Base-by-base conservation (phyloP, 2,329 filamentous ascomycete species). In the Sporothrix globosa region DNA sequence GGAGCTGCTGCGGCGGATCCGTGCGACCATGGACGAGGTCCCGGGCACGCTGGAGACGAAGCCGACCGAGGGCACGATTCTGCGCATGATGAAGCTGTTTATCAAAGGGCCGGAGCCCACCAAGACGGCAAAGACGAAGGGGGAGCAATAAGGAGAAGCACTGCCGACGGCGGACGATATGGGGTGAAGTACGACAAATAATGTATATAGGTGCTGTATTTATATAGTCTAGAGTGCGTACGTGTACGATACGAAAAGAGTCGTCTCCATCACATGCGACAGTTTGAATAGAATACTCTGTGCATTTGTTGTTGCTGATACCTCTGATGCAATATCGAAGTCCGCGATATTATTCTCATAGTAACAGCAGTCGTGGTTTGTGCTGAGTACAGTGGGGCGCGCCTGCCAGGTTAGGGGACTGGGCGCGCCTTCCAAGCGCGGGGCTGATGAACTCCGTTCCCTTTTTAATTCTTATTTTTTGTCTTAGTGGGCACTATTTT, bases 1-100 rank as follows among this genome's bases (percentile, higher is more conserved):
- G 72, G 83, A 79, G 30, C 78, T 94, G 58, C 75, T 95, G 39
- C 73, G 72, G 60, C 77, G 73, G 61, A 76, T 85, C 46, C 79
- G 79, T 48, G 79, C 79, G n/a, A 70, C 73, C 3, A 70, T 78
- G 11, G 72, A 21, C 1, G 76, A 76, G 48, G 77, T 80, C 5
- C 74, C 77, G n/a, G 81, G 79, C 5, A 78, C 80, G 58, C 82
- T 75, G 73, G 82, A 85, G 77, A 75, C 73, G 70, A 82, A 81
- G 75, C 52, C 69, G 0, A 78, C 80, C 74, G 81, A 84, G 65
- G 85, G 84, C 19, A 77, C 77, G 61, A 24, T 86, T 24, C 78
- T 81, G 19, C 78, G 75, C 2, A 77, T 78, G 72, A 77, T 79
- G 53, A 80, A 75, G 65, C 56, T 85, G 71, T 77, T 76, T 71